These are phyloP conservation scores for Ophioceras dolichostomum DNA, from an alignment of 2,329 filamentous ascomycete species.

Conservation along the genomic window DNA sequence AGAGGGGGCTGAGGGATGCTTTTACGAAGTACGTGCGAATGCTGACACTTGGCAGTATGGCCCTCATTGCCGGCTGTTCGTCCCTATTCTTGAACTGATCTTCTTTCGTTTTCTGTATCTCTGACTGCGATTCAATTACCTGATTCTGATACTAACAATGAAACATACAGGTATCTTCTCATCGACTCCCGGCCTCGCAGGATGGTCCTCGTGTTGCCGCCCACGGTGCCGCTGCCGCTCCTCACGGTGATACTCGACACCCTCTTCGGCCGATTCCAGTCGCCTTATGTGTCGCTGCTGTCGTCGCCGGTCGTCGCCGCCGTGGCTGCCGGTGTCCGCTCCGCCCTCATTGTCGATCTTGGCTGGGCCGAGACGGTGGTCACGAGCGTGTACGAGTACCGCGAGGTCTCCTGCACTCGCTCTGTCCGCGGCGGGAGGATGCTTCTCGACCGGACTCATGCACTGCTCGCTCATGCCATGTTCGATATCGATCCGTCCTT, in stretches of 20 bases:
- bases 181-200: constrained; percentile 67
- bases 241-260: constrained; percentile 55
- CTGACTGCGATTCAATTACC: too few species aligned
- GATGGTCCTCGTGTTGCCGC: constrained; percentile 57
- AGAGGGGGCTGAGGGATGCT: constrained; percentile 67
- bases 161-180: constrained; percentile 40
- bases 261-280: constrained; percentile 69
- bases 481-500: constrained; percentile 8
- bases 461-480: constrained; percentile 36
- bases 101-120: too few species aligned
- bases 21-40: constrained; percentile 79
- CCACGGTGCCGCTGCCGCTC: constrained; percentile 9
- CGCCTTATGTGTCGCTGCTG: constrained; percentile 69
- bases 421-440: constrained; percentile 64
- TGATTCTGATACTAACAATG: too few species aligned
- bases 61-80: too few species aligned
- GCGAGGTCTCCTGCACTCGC: constrained; percentile 60
- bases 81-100: too few species aligned
- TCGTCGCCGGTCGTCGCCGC: constrained; percentile 63
- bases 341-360: constrained; percentile 78
- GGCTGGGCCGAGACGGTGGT: constrained; percentile 86
- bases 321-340: constrained; percentile 70
- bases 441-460: constrained; percentile 58
- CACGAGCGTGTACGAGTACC: constrained; percentile 82
- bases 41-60: too few species aligned